phyloP scores from a whole-genome alignment of 23 red algal genomes.

The Agarophyton chilense region DNA sequence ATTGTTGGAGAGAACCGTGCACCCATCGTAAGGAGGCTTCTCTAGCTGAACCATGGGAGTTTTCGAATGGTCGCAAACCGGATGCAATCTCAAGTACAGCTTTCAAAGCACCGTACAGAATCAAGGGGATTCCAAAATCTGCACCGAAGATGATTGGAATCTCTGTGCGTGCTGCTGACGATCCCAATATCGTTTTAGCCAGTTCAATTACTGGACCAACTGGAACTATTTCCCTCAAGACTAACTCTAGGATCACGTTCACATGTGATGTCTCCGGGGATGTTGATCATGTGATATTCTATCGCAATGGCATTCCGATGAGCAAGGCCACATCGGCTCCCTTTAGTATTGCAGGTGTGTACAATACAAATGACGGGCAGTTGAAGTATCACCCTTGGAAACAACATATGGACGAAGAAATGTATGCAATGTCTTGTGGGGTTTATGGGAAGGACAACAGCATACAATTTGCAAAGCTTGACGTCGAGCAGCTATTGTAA shows the following conservation, averaged over 20 bases:
- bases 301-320: background rate
- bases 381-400: background rate
- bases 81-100: background rate
- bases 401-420: background rate
- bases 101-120: background rate
- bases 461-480: background rate
- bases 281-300: conserved; percentile 28
- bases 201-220: background rate
- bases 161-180: conserved; percentile 11
- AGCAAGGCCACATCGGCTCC: background rate
- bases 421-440: conserved; percentile 11
- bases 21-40: background rate
- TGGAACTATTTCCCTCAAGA: background rate
- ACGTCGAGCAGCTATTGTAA: background rate
- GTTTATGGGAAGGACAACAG: conserved; percentile 3
- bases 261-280: conserved; percentile 31
- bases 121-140: background rate
- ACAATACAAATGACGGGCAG: background rate
- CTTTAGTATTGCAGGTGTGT: conserved; percentile 10
- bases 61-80: background rate
- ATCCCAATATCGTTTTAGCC: background rate
- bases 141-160: conserved; percentile 5
- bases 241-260: background rate
- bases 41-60: background rate
- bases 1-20: conserved; percentile 49